Percentiles rank a stretch among this genome's conserved stretches.
phyloP scores from a whole-genome alignment of 768 basidiomycete genomes.

The Leccinum truebloodii region DNA sequence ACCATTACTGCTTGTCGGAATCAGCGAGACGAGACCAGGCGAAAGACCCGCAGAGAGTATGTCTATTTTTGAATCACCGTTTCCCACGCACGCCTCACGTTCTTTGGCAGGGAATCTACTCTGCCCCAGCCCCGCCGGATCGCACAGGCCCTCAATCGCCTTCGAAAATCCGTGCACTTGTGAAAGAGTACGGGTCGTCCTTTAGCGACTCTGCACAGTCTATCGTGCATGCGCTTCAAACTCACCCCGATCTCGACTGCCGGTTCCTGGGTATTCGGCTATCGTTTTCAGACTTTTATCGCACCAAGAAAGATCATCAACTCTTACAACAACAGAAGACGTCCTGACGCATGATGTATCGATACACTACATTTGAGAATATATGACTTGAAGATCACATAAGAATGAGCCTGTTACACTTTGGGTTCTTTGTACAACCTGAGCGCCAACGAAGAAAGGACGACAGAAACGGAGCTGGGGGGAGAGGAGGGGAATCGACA shows the following conservation, averaged over 20 bases:
- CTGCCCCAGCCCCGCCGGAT: slow-evolving; percentile 39
- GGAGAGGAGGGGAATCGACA: neutral
- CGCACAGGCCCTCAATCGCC: slow-evolving; percentile 41
- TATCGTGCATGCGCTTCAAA: slow-evolving; percentile 74
- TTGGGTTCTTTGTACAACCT: slow-evolving; percentile 47
- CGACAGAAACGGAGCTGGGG: slow-evolving; percentile 58
- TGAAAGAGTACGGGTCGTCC: slow-evolving; percentile 66
- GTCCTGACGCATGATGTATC: slow-evolving; percentile 12
- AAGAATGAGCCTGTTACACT: slow-evolving; percentile 6
- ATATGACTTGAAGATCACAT: slow-evolving; percentile 1
- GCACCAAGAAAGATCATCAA: slow-evolving; percentile 55
- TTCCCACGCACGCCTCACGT: neutral
- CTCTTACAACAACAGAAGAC: slow-evolving; percentile 32
- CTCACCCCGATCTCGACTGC: slow-evolving; percentile 87
- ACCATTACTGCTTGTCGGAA: slow-evolving; percentile 85
- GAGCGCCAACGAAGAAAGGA: slow-evolving; percentile 61
- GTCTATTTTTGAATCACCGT: slow-evolving; percentile 24
- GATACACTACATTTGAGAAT: slow-evolving; percentile 8
- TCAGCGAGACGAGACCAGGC: slow-evolving; percentile 77
- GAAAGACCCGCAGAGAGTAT: slow-evolving; percentile 66
- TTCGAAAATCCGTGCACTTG: slow-evolving; percentile 57
- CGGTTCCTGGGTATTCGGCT: slow-evolving; percentile 86
- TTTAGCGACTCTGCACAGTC: slow-evolving; percentile 79
- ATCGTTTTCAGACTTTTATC: slow-evolving; percentile 82
- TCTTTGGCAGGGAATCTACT: slow-evolving; percentile 60